Evolutionary conservation across 768 basidiomycete genomes (phyloP), one percentile per base, ranked within the genome.

Genomic region (Cystoderma amianthinum): DNA sequence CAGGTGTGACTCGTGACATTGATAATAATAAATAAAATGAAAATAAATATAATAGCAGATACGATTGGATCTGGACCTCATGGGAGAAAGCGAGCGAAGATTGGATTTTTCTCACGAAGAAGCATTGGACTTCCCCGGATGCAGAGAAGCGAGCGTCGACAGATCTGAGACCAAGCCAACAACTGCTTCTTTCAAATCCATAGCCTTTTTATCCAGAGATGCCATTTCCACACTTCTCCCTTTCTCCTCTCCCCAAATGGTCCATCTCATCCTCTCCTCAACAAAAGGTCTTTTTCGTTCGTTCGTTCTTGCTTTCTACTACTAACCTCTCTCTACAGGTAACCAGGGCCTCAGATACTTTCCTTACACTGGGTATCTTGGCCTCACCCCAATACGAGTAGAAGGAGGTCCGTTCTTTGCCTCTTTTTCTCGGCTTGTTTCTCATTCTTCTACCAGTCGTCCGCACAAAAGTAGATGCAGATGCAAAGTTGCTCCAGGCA

Each of bases 341-440:
- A 87, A 85, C 60, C 68, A 77, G 49, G 77, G 76, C 46, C 69
- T 76, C 43, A 74, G 78, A 42, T 82, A 73, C 62, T 91, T 86
- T 60, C 88, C 89, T 38, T 67, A 78, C 69, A 62, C 65, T 41
- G 89, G 89, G 55, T 83, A 79, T 63, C 80, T 91, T 49, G 89
- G 85, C 48, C 72, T 92, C 54, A 89, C 85, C 33, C 79, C 83
- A 42, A 67, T 91, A 63, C 76, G 73, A 53, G 74, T 88, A 52
- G 83, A 88, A 64, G 89, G 89, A 60, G 61, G 82, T 81, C 43
- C 50, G 78, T 71, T 15, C 36, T 35, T 34, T 17, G 45, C 32
- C 11, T 34, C 18, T 35, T 45, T 33, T 46, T 48, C 6, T 44
- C 16, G 43, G 49, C 22, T 42, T 49, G 33, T 37, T 45, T 42